phyloP scores from a whole-genome alignment of 805 yeast genomes.

The Kluyveromyces aestuarii region DNA sequence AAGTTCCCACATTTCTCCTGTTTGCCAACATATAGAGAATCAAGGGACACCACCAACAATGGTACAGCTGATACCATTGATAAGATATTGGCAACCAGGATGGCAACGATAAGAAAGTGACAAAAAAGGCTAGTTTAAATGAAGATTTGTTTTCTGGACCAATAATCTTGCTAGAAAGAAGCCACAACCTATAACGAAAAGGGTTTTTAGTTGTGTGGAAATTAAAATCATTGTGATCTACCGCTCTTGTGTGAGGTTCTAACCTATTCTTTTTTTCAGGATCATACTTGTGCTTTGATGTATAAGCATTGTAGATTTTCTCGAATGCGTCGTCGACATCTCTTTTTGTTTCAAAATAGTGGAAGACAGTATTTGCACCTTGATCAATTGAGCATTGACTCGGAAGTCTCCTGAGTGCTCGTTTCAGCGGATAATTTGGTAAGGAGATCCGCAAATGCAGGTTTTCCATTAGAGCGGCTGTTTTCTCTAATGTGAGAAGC shows the following conservation, averaged over 20 bases:
- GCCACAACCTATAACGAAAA: constrained; percentile 34
- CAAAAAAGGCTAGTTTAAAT: constrained; percentile 30
- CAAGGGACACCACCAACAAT: constrained; percentile 37
- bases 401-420: constrained; percentile 36
- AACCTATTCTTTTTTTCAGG: constrained; percentile 1
- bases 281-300: constrained; percentile 30
- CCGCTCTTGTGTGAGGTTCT: constrained; percentile 27
- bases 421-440: constrained; percentile 33
- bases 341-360: constrained; percentile 33
- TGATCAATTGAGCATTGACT: constrained; percentile 36
- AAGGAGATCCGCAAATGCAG: constrained; percentile 29
- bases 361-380: constrained; percentile 37
- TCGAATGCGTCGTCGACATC: constrained; percentile 41
- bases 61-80: constrained; percentile 35
- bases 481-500: constrained; percentile 18
- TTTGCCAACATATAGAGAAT: constrained; percentile 32
- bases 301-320: constrained; percentile 35
- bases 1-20: constrained; percentile 33
- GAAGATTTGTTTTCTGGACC: constrained; percentile 38
- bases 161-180: constrained; percentile 23
- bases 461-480: constrained; percentile 16
- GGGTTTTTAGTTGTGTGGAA: constrained; percentile 31
- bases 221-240: constrained; percentile 35
- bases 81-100: constrained; percentile 33
- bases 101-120: constrained; percentile 35